Evolutionary conservation across 306 rosid genomes (phyloP).

Genomic region (Vigna mungo): DNA sequence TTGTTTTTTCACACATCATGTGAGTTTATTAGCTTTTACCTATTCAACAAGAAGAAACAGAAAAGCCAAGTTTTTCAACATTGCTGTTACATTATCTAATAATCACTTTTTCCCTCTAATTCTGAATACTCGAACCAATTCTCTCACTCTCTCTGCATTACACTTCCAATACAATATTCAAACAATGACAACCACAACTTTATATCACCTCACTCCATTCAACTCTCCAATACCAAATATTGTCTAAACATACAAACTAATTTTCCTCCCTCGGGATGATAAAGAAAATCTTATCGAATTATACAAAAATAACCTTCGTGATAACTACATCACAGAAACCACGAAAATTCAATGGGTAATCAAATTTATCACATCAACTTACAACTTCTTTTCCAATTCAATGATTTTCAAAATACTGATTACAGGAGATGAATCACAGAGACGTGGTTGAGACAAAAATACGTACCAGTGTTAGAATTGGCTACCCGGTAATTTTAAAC

Average conservation of each 20-base stretch:
- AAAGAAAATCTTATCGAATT: too few relatives aligned
- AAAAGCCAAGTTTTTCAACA: not conserved
- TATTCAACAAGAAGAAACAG: not conserved
- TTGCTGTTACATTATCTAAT: not conserved
- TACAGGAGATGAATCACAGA: not conserved
- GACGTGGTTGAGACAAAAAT: not conserved
- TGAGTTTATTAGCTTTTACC: not conserved
- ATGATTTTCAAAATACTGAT: not conserved
- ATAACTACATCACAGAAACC: not conserved
- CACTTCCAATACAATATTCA: not conserved
- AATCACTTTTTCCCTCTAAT: not conserved
- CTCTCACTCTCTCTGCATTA: not conserved
- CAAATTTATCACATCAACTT: not conserved
- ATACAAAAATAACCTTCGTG: too few relatives aligned
- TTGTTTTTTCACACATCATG: not conserved
- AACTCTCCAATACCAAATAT: not conserved
- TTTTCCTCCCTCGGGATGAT: too few relatives aligned
- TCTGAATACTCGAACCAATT: not conserved
- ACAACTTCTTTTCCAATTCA: not conserved
- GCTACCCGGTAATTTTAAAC: not conserved
- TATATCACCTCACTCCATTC: not conserved
- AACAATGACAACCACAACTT: not conserved
- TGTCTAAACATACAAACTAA: not conserved
- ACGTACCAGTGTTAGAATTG: not conserved
- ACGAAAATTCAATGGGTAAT: not conserved